Conservation (phyloP, 2,329 filamentous ascomycete genomes). For the Tolypocladium inflatum region DNA sequence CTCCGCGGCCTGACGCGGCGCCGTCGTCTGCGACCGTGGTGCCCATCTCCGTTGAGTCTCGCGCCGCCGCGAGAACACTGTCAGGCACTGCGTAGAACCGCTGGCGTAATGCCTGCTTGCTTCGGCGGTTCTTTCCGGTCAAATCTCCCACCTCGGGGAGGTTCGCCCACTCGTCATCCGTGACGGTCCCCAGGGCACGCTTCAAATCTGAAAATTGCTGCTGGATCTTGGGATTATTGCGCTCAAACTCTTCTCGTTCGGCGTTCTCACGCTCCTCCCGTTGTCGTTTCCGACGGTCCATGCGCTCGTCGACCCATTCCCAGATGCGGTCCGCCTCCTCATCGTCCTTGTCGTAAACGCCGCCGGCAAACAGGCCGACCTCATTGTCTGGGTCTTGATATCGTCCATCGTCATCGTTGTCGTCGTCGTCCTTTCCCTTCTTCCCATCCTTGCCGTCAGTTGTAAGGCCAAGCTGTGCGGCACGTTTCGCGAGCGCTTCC, state of each 20-base stretch:
- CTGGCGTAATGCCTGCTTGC: constrained; percentile 72
- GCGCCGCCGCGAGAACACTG: constrained; percentile 81
- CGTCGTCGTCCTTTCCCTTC: constrained; percentile 60
- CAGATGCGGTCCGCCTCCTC: constrained; percentile 97
- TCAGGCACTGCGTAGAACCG: constrained; percentile 95
- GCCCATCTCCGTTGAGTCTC: constrained; percentile 71
- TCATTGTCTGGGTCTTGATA: constrained; percentile 98
- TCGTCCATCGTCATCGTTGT: constrained; percentile 67
- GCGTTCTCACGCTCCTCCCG: constrained; percentile 91
- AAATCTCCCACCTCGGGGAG: constrained; percentile 93
- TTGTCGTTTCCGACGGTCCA: constrained; percentile 82
- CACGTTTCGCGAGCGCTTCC: constrained; percentile 89
- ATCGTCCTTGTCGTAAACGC: constrained; percentile 93
- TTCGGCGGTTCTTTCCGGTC: constrained; percentile 84
- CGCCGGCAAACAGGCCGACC: constrained; percentile 87
- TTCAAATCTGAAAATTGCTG: constrained; percentile 97
- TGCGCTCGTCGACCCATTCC: constrained; percentile 90
- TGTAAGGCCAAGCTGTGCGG: constrained; percentile 66
- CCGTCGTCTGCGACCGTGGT: constrained; percentile 84
- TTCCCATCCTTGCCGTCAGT: constrained; percentile 66
- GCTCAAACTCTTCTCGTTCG: constrained; percentile 91
- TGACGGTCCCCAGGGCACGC: constrained; percentile 75
- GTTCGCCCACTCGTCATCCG: constrained; percentile 93
- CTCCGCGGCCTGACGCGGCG: constrained; percentile 24
- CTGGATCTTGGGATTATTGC: constrained; percentile 95